phyloP scores from a whole-genome alignment of 495 filamentous ascomycete species.

The Lasiosphaeria hispida region DNA sequence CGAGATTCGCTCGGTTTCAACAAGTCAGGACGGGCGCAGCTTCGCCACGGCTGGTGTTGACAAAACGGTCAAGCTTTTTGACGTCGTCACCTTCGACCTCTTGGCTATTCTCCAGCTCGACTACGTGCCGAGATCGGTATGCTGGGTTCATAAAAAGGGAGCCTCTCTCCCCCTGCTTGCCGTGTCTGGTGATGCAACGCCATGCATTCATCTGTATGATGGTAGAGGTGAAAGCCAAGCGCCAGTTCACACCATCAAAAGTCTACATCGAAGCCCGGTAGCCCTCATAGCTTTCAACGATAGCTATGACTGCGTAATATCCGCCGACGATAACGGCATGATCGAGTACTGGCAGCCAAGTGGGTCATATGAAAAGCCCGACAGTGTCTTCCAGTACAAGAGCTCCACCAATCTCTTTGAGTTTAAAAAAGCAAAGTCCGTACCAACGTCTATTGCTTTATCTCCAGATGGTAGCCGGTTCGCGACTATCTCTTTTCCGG shows the following conservation, averaged over 20 bases:
- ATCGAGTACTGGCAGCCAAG: slow-evolving; percentile 92
- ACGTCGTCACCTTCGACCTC: slow-evolving; percentile 92
- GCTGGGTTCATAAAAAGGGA: slow-evolving; percentile 89
- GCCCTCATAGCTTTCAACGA: slow-evolving; percentile 86
- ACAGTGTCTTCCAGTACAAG: slow-evolving; percentile 88
- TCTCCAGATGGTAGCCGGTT: slow-evolving; percentile 83
- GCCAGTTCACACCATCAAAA: slow-evolving; percentile 70
- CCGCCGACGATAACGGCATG: slow-evolving; percentile 88
- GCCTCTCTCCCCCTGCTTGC: slow-evolving; percentile 83
- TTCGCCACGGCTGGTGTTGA: slow-evolving; percentile 88
- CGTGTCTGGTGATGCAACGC: slow-evolving; percentile 76
- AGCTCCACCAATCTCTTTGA: slow-evolving; percentile 92
- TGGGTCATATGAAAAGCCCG: slow-evolving; percentile 81
- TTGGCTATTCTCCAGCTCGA: slow-evolving; percentile 75
- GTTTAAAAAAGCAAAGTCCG: slow-evolving; percentile 91
- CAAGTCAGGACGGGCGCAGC: slow-evolving; percentile 86
- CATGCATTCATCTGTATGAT: slow-evolving; percentile 78
- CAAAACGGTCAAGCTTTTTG: slow-evolving; percentile 91
- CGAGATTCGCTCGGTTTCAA: slow-evolving; percentile 77
- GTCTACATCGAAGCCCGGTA: slow-evolving; percentile 75
- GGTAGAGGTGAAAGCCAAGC: slow-evolving; percentile 75
- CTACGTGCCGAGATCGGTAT: slow-evolving; percentile 72
- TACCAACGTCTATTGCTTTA: slow-evolving; percentile 79
- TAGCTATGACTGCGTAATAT: slow-evolving; percentile 83
- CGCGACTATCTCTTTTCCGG: slow-evolving; percentile 87